Conservation (phyloP, 768 basidiomycete species). For the Trametes meyenii region DNA sequence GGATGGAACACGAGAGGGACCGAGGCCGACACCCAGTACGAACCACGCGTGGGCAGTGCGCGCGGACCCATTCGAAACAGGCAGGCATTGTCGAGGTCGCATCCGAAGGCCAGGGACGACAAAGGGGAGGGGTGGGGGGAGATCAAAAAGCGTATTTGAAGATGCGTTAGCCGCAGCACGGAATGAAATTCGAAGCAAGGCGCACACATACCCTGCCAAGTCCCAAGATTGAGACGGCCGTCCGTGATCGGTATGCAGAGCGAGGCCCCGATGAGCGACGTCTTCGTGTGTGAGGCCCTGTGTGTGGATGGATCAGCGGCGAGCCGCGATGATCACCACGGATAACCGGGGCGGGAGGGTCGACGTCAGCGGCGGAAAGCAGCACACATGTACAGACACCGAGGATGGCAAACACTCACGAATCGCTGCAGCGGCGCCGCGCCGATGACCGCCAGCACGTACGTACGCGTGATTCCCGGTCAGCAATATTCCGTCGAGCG, state of each 20-base stretch:
- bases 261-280: conserved; percentile 80
- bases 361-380: background rate
- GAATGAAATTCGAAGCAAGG: background rate
- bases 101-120: background rate
- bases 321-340: background rate
- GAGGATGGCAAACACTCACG: conserved; percentile 65
- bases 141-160: background rate
- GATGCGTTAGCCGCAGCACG: background rate
- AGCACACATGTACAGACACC: too few relatives aligned
- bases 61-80: too few relatives aligned
- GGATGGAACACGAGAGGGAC: background rate
- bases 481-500: too few relatives aligned
- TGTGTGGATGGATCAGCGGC: background rate
- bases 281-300: conserved; percentile 91
- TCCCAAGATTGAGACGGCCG: conserved; percentile 78
- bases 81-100: background rate
- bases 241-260: conserved; percentile 85
- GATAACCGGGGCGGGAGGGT: background rate
- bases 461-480: too few relatives aligned
- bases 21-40: background rate
- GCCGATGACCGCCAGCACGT: too few relatives aligned
- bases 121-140: background rate
- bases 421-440: conserved; percentile 54
- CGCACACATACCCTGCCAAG: conserved; percentile 78
- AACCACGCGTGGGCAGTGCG: too few relatives aligned